Evolutionary conservation across 331 rosid species (phyloP).

Genomic region (Acacia pycnantha): DNA sequence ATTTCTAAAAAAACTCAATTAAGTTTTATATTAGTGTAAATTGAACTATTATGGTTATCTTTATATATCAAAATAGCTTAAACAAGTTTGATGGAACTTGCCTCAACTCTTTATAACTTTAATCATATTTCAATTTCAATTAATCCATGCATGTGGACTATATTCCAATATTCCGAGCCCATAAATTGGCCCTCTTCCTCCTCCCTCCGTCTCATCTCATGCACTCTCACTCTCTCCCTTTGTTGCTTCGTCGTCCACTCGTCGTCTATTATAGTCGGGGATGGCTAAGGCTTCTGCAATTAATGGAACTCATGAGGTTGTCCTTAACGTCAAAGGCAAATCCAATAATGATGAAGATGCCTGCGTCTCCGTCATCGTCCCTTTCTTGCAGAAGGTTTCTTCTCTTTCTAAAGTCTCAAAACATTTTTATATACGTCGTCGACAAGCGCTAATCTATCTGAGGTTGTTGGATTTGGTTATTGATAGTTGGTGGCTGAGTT

Average conservation of each 20-base stretch:
- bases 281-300: conserved; percentile 52
- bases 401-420: neutral
- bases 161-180: neutral
- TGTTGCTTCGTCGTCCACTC: neutral
- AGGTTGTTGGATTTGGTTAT: neutral
- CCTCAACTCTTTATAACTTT: too few relatives aligned
- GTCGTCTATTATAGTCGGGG: neutral
- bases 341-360: conserved; percentile 1
- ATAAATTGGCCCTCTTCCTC: neutral
- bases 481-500: conserved; percentile 72
- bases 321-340: conserved; percentile 38
- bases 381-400: conserved; percentile 71
- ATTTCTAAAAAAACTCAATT: too few relatives aligned
- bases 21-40: too few relatives aligned
- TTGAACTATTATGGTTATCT: too few relatives aligned
- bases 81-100: too few relatives aligned
- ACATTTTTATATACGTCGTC: neutral
- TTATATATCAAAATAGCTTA: too few relatives aligned
- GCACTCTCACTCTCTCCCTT: neutral
- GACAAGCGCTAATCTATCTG: neutral
- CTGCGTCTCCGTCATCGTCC: conserved; percentile 15
- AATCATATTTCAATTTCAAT: too few relatives aligned
- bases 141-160: too few relatives aligned
- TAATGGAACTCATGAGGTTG: conserved; percentile 27
- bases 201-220: neutral